Evolutionary conservation across 257 asterid species (phyloP).

Genomic region (Solanum corneliomulleri): DNA sequence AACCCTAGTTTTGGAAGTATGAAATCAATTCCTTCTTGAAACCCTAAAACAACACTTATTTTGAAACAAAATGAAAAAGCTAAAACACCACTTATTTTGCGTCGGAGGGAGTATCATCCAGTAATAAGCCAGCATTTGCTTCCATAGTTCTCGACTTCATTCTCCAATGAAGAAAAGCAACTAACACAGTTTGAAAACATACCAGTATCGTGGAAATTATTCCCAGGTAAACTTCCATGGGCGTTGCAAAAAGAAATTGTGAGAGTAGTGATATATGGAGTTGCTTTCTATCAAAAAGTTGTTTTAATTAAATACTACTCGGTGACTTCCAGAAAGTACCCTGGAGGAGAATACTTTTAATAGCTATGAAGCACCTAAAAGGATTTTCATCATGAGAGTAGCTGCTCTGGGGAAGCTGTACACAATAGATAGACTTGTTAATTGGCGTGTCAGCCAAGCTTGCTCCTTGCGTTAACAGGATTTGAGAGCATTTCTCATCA

Average conservation of each 20-base stretch:
- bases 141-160: not conserved
- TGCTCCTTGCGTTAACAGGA: not conserved
- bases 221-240: not conserved
- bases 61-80: too few relatives aligned
- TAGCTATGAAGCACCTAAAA: not conserved
- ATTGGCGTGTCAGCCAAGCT: not conserved
- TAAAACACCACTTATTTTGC: too few relatives aligned
- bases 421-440: not conserved
- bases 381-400: not conserved
- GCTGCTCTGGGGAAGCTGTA: not conserved
- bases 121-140: not conserved
- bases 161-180: not conserved
- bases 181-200: not conserved
- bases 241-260: not conserved
- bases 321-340: not conserved
- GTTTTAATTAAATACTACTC: not conserved
- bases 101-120: not conserved
- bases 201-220: not conserved
- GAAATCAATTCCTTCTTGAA: too few relatives aligned
- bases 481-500: not conserved
- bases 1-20: too few relatives aligned
- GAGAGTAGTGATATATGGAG: not conserved
- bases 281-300: not conserved
- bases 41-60: too few relatives aligned
- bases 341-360: not conserved